Conservation (phyloP, 225 moss, liverwort and hornwort species). For the Bryum argenteum region DNA sequence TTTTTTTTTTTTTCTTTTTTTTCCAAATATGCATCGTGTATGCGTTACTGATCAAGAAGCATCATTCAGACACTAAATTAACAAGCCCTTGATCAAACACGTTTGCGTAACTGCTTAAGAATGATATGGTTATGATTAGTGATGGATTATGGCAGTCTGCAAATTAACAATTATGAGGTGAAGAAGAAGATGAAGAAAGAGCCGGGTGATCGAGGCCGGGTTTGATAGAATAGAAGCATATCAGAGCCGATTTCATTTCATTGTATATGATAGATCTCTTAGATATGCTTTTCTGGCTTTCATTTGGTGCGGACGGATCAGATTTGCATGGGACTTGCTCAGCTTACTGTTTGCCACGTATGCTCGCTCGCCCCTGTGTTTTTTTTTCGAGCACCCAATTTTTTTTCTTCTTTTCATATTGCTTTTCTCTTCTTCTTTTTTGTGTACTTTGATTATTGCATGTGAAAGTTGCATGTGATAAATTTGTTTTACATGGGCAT, state of each 20-base stretch:
- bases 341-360: not conserved
- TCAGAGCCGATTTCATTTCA: conserved; percentile 40
- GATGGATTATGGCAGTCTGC: conserved; percentile 8
- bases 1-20: too few species aligned
- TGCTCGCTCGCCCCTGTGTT: not conserved
- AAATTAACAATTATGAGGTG: not conserved
- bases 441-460: too few species aligned
- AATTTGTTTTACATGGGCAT: too few species aligned
- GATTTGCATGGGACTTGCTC: not conserved
- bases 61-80: too few species aligned
- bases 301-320: conserved; percentile 36
- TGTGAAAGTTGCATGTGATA: too few species aligned
- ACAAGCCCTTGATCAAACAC: not conserved
- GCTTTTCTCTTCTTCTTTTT: too few species aligned
- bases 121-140: conserved; percentile 4
- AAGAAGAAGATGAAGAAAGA: conserved; percentile 9
- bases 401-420: too few species aligned
- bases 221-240: conserved; percentile 20
- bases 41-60: not conserved
- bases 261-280: conserved; percentile 35
- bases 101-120: not conserved
- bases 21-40: not conserved
- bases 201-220: conserved; percentile 28
- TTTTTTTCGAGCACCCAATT: too few species aligned
- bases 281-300: conserved; percentile 27